Base-by-base conservation (phyloP, 2,329 filamentous ascomycete genomes). In the Paecilomyces variotii region DNA sequence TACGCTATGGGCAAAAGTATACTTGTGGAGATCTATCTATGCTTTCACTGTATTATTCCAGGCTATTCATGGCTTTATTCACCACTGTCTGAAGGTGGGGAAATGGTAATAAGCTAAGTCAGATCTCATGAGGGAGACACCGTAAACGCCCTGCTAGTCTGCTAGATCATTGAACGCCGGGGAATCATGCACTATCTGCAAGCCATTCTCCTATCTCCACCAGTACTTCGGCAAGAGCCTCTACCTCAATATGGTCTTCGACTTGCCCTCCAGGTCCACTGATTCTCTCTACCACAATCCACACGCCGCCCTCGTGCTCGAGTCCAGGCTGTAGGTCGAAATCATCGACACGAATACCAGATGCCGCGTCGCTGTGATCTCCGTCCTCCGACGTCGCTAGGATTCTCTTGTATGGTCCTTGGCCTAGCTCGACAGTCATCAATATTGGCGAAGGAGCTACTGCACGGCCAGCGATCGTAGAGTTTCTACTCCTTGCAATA, bases 231-330 rank as follows among this genome's bases (percentile, higher is more conserved):
- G 70, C 70, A 57, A 78, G 65, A 19, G 75, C 73, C 59, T 78
- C 76, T 3, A 79, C 72, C 57, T 76, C 70, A 55, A 78, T 68
- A 56, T 73, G 70, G 57, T 77, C 75, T 57, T 76, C 71, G 10
- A 76, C 72, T 58, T 77, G 74, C 81, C 84, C 79, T 4, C 75
- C 75, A 52, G 78, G 79, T 10, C 81, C 82, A n/a, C 86, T 88
- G 67, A 93, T 82, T 63, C 88, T 82, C 74, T 97, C 91, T 50
- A 97, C 78, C 4, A 96, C 87, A 56, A 97, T 78, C 88, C 89
- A 95, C 59, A 91, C 72, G 19, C 86, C 86, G 24, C 82, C 82
- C 9, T 74, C 74, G 30, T 74, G 74, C 59, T 79, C 76, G 62
- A 82, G 74, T n/a, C 78, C 80, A 0, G 90, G 88, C 52, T 86